Base-by-base conservation (phyloP, 257 asterid genomes). In the Marsdenia floribunda region DNA sequence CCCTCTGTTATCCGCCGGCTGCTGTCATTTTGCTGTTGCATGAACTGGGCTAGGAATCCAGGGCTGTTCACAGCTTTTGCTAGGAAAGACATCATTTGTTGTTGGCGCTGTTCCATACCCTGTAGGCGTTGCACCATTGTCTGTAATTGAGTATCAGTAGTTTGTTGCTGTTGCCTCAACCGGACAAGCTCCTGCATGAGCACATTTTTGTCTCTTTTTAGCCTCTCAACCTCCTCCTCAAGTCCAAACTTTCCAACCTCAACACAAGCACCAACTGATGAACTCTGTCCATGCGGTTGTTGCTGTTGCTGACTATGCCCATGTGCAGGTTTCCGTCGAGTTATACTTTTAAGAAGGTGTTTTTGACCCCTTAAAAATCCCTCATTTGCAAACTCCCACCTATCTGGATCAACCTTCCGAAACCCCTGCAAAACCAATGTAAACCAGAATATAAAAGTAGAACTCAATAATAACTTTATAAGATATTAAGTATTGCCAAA, bases 11-110 rank as follows among this genome's bases (percentile, higher is more conserved):
- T 74, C 66, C 87, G 88, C 68, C 86, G 80, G 76, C 46, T 81
- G 83, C 88, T 80, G 70, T 94, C 96, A 70, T 79, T 92, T 73
- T 92, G 97, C 82, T 92, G 97, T 69, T 87, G 97, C 80, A 94
- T 90, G 74, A 92, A 90, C 75, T 90, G 97, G 37, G 96, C 90
- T 63, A 92, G 88, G 82, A 94, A 92, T 42, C 92, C 96, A 66
- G 99, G 97, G 78, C 96, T 92, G 82, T 94, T 94, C 53, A 94
- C 94, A 3, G 97, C 97, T 73, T 94, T 94, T n/a, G 97, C 97
- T 37, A 94, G 86, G 85, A 94, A 94, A 12, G 97, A 87, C 97
- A 94, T 94, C 97, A 94, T 92, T 77, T 92, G 97, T 73, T 92
- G 97, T 69, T 94, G 99, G 60, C 97, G 88, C 75, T 89, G 99